A percentile compares a stretch with the other conserved stretches of the same genome.
These are phyloP conservation scores for Plasmodium inui DNA, from an alignment of 169 alveolate genomes.

Conservation along the genomic window DNA sequence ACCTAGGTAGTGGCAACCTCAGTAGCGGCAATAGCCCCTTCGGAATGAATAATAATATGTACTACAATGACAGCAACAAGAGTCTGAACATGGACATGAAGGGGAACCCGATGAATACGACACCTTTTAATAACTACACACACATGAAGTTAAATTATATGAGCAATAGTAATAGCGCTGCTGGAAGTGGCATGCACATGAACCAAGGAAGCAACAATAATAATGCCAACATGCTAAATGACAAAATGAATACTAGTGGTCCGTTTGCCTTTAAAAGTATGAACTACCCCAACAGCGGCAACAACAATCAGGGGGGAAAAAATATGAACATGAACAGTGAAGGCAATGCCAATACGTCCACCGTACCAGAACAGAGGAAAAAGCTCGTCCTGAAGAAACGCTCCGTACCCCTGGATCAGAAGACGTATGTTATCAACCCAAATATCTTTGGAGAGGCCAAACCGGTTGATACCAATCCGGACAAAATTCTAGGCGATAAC, in stretches of 20 bases:
- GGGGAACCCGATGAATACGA: constrained; percentile 16
- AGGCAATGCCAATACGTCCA: neutral
- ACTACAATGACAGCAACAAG: constrained; percentile 38
- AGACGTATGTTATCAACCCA: constrained; percentile 48
- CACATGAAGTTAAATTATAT: constrained; percentile 25
- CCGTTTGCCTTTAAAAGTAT: constrained; percentile 41
- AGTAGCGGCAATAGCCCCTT: constrained; percentile 5
- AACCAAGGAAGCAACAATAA: constrained; percentile 39
- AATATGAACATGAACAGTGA: constrained; percentile 11
- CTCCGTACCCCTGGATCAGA: constrained; percentile 60
- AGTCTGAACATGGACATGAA: constrained; percentile 39
- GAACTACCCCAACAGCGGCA: constrained; percentile 17
- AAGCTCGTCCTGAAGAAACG: constrained; percentile 63
- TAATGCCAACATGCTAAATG: neutral
- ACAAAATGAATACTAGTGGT: constrained; percentile 18
- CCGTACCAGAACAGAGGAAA: constrained; percentile 43
- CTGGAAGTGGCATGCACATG: constrained; percentile 6
- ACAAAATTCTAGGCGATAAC: constrained; percentile 41
- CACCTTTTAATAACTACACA: constrained; percentile 27
- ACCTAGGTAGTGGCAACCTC: neutral
- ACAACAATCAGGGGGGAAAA: constrained; percentile 7
- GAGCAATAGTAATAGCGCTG: neutral
- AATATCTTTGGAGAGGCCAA: constrained; percentile 74
- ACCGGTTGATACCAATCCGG: constrained; percentile 73
- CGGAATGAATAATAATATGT: constrained; percentile 25